Evolutionary conservation across 75 land plant genomes (phyloP), one percentile per base, ranked within the genome.

Genomic region (Picea glauca): DNA sequence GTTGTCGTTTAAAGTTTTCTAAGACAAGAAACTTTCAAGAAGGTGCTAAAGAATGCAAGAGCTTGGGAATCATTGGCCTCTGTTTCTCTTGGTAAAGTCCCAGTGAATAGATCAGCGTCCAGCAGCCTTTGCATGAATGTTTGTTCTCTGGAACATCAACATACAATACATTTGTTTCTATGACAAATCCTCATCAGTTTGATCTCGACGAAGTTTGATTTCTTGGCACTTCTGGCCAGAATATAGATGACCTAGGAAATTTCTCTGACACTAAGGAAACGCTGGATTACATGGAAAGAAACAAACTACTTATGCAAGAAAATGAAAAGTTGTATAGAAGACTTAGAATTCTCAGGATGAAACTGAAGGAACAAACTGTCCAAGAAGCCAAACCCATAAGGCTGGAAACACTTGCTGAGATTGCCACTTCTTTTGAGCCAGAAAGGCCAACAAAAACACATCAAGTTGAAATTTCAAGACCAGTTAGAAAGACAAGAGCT

Each of bases 171-270:
- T 98, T 98, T 74, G 57, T 80, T 26, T 86, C 96, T 76, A 94
- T 94, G 26, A 93, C 94, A 62, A 98, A 98, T 75, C 99, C 99
- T 62, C 99, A 98, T 82, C 86, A 82, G 43, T 98, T 98, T 87
- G 96, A 95, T 74, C 89, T 98, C 68, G 98, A 98, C 78, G 91
- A 87, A 80, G 80, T 91, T 56, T 74, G 98, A 76, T 93, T 94
- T 79, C 88, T 94, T 74, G 99, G 98, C 32, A 98, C 99, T 72
- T 93, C 99, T 40, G 99, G 99, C 78, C 99, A 98, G 82, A 98
- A 95, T 67, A 87, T 98, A 63, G 94, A 98, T 80, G 26, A 26
- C 26, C 26, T 26, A 0, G 26, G 26, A 26, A 26, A 26, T 26
- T 26, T 26, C 26, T 26, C 26, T 26, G 26, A 26, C 26, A 0